phyloP scores from a whole-genome alignment of 1,284 basidiomycete species.

The Ceratobasidium sp. region DNA sequence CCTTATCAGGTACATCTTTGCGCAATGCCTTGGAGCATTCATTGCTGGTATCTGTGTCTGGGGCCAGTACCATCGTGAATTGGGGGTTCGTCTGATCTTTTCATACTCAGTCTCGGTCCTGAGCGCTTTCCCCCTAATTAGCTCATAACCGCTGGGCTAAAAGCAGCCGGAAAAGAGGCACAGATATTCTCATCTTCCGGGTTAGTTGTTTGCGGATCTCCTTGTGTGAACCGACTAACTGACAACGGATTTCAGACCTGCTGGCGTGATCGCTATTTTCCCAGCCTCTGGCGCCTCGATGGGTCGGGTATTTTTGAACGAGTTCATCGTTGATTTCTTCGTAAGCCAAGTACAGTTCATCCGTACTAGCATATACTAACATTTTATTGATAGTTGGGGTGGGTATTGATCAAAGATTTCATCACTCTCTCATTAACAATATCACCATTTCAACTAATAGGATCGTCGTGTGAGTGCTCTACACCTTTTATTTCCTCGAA shows the following conservation, averaged over 20 bases:
- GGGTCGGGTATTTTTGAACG: constrained; percentile 65
- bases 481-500: neutral
- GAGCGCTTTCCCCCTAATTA: constrained; percentile 38
- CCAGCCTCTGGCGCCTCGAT: constrained; percentile 58
- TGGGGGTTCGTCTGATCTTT: constrained; percentile 49
- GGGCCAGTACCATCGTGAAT: constrained; percentile 63
- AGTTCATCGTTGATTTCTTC: constrained; percentile 62
- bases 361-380: neutral
- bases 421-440: neutral
- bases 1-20: constrained; percentile 58
- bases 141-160: constrained; percentile 55
- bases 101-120: neutral
- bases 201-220: neutral
- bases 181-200: constrained; percentile 60
- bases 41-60: constrained; percentile 66
- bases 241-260: constrained; percentile 43
- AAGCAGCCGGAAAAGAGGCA: constrained; percentile 53
- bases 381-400: constrained; percentile 16
- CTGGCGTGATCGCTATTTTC: constrained; percentile 67
- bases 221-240: neutral
- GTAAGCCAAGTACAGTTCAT: constrained; percentile 12
- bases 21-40: constrained; percentile 68
- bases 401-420: neutral
- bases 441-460: neutral
- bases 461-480: constrained; percentile 17